Evolutionary conservation across 805 yeast species (phyloP), one percentile per base, ranked within the genome.

Genomic region (Wickerhamomyces sydowiorum): DNA sequence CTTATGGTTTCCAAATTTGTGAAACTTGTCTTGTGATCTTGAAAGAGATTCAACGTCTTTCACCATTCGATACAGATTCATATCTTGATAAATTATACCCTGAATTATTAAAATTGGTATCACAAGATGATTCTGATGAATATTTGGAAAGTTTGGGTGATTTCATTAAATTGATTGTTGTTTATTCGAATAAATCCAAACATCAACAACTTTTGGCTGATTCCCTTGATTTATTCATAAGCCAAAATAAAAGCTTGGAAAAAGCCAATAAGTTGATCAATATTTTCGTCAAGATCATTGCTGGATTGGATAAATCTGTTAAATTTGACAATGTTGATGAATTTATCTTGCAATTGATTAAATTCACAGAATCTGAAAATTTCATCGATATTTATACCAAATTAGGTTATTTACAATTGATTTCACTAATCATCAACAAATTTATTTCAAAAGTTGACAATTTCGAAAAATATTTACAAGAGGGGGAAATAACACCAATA

Each of bases 361-460:
- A 37, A 51, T 4, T 27, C 22, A 20, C 56, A 44, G 37, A 39
- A 15, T 15, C 24, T 6, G 14, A 47, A 52, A 20, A 17, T 7
- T 8, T 21, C 21, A 29, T 34, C 0, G 53, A 51, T 27, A 29
- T 39, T 1, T 57, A 49, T 18, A 41, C 49, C 24, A 67, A 78
- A 44, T 60, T 78, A n/a, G 76, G 78, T 0, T 78, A 78, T 48
- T 64, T 85, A 31, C 77, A 86, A 43, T 57, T 72, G 13, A 46
- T 82, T 6, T 65, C 86, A 0, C 50, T 85, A 27, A 43, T 80
- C 5, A 65, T 73, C 20, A 86, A 86, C 61, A 79, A 79, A 52
- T 78, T 80, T 78, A 38, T 30, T 2, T 13, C 29, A 3, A 34
- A 47, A 13, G 13, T 29, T 7, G 14, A 39, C 1, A 34, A 20